Base-by-base conservation (phyloP, 176 grass and related monocot species). In the Oryza glumipatula region DNA sequence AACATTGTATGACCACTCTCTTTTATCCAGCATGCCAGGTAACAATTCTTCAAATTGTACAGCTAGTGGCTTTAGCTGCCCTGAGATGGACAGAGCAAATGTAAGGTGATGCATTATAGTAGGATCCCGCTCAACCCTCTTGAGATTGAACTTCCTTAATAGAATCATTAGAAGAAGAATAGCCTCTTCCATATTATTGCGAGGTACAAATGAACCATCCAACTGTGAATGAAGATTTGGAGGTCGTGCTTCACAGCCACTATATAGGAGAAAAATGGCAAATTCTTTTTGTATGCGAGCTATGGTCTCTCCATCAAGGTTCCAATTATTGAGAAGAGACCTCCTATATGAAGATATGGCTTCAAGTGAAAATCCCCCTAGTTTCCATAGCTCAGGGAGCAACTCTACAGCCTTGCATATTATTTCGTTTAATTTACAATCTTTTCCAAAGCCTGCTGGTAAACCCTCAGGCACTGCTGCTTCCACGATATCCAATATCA, bases 111-210 rank as follows among this genome's bases (percentile, higher is more conserved):
- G 80, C 74, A 92, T 82, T 41, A 96, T 71, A 90, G 91, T 92
- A 46, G 83, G 83, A 52, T 99, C 96, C 89, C 84, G 68, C 71
- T 91, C 78, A 82, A 99, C 81, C 86, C 85, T 90, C 78, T 88
- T 92, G 17, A 89, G 91, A 90, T 91, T 83, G 81, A 88, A 95
- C 69, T 95, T 99, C 67, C 91, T 92, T 90, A 94, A 75, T 14
- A 99, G 88, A 94, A 99, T 91, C 77, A 94, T 87, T 76, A 99
- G 78, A 77, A 99, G 83, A 86, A 99, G 89, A 92, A 89, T 90
- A 77, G 97, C 97, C 72, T 99, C 97, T 91, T 99, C 97, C 48
- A 84, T 88, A 87, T 96, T 99, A 54, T 99, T 99, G 61, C 45
- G 87, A 73, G 97, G 97, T 70, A 96, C 90, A 89, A 96, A 96